phyloP scores from a whole-genome alignment of 139 green algal species.

The Ostreobium quekettii region DNA sequence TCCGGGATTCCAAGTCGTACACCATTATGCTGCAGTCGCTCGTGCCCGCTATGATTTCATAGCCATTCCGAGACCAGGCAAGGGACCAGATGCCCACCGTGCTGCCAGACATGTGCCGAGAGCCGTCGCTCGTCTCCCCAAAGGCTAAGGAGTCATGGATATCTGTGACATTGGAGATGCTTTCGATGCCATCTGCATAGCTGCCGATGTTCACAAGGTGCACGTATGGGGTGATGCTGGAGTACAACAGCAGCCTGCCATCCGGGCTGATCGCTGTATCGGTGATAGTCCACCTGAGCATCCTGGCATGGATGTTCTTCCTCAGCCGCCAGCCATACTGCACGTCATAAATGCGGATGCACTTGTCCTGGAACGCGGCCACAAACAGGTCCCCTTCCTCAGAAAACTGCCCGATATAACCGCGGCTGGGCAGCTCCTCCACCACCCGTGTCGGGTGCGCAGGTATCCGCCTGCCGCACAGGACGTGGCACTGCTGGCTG shows the following conservation, averaged over 20 bases:
- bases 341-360: slow-evolving; percentile 67
- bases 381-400: slow-evolving; percentile 74
- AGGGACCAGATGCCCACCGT: slow-evolving; percentile 53
- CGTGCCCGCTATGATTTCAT: slow-evolving; percentile 64
- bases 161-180: slow-evolving; percentile 43
- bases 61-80: slow-evolving; percentile 33
- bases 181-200: slow-evolving; percentile 31
- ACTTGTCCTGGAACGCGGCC: slow-evolving; percentile 52
- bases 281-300: slow-evolving; percentile 61
- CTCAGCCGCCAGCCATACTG: slow-evolving; percentile 46
- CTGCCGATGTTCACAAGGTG: slow-evolving; percentile 49
- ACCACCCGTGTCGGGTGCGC: too few relatives aligned
- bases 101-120: slow-evolving; percentile 2
- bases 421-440: slow-evolving; percentile 51
- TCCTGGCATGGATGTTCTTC: slow-evolving; percentile 61
- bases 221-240: slow-evolving; percentile 55
- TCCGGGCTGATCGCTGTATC: slow-evolving; percentile 76
- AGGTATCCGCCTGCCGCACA: too few relatives aligned
- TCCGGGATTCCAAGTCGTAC: slow-evolving; percentile 57
- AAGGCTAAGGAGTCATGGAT: slow-evolving; percentile 21
- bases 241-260: slow-evolving; percentile 68
- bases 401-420: slow-evolving; percentile 89
- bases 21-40: slow-evolving; percentile 46
- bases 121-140: background rate
- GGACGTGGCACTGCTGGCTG: too few relatives aligned